A percentile compares a stretch with the other conserved stretches of the same genome.
phyloP scores from a whole-genome alignment of 1,284 basidiomycete genomes.

The Phylloporus sp. region DNA sequence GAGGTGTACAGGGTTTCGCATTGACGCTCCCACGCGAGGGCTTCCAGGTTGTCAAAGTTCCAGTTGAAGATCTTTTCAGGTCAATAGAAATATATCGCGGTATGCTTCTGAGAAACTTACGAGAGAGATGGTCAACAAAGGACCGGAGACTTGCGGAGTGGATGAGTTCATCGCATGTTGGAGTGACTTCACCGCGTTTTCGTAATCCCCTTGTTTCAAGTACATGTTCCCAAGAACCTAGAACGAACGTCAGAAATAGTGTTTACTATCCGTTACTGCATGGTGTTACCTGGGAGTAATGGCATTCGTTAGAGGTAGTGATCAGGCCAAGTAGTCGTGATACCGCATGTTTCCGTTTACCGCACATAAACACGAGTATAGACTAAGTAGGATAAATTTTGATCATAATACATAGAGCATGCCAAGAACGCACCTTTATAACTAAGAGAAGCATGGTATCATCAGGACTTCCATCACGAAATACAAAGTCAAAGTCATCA shows the following conservation, averaged over 20 bases:
- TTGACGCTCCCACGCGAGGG: not conserved
- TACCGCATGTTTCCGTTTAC: conserved; percentile 7
- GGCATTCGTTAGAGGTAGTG: not conserved
- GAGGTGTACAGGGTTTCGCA: conserved; percentile 4
- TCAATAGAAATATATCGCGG: not conserved
- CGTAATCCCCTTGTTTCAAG: conserved; percentile 13
- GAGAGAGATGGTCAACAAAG: conserved; percentile 5
- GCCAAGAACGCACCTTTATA: conserved; percentile 4
- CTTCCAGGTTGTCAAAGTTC: conserved; percentile 2
- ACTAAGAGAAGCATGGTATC: conserved; percentile 12
- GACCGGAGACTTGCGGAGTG: not conserved
- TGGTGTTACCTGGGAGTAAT: conserved; percentile 2
- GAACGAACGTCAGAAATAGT: not conserved
- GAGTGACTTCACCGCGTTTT: conserved; percentile 1
- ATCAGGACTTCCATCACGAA: not conserved
- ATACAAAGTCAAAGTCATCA: not conserved
- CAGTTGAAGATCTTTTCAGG: conserved; percentile 1
- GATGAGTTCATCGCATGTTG: not conserved
- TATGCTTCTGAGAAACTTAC: not conserved
- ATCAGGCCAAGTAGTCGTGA: conserved; percentile 7
- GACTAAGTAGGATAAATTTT: not conserved
- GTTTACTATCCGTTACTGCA: not conserved
- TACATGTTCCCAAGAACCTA: conserved; percentile 14
- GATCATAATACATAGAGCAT: not conserved
- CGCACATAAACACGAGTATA: conserved; percentile 8